Evolutionary conservation across 2,329 filamentous ascomycete genomes (phyloP), one percentile per base, ranked within the genome.

Genomic region (Apiospora malaysiana): DNA sequence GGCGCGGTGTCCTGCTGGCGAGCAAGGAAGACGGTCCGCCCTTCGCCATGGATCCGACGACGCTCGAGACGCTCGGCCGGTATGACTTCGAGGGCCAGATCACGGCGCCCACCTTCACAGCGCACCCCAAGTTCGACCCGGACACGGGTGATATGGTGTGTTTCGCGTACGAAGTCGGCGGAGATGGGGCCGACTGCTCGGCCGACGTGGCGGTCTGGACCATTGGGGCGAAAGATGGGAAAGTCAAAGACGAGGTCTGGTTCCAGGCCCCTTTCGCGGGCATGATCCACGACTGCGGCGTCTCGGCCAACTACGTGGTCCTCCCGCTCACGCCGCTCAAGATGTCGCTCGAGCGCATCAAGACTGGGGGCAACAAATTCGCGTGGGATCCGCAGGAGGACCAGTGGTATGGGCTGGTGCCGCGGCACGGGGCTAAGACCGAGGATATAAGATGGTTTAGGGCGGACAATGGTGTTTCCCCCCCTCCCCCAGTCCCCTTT

Each of bases 1-100:
- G 87, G 85, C 80, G 86, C 9, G 87, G 87, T 0, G 83, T 86
- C 66, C 75, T 90, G 70, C 80, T 90, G 5, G 87, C 87, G 0
- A 82, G 81, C 68, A 90, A 90, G 74, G 89, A 91, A 70, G 85
- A 87, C 70, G 82, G 84, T 0, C 85, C 84, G 18, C 86, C 86
- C 0, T 88, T 82, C 72, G 85, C 85, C 0, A 81, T 88, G 82
- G 84, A 88, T 70, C 86, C 85, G 0, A 74, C 76, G 2, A 86
- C 85, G 0, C 77, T 88, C 4, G 84, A 86, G 74, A 88, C 86
- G 0, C 79, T 84, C 21, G 85, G 85, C 0, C 77, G 83, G 10
- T 86, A 86, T 75, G 85, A 86, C 71, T 87, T 87, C 70, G 85
- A 86, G 69, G 86, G 85, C 6, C 86, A 87, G 77, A 80, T 87